Base-by-base conservation (phyloP, 2,329 filamentous ascomycete species). In the Pseudocercospora macadamiae region DNA sequence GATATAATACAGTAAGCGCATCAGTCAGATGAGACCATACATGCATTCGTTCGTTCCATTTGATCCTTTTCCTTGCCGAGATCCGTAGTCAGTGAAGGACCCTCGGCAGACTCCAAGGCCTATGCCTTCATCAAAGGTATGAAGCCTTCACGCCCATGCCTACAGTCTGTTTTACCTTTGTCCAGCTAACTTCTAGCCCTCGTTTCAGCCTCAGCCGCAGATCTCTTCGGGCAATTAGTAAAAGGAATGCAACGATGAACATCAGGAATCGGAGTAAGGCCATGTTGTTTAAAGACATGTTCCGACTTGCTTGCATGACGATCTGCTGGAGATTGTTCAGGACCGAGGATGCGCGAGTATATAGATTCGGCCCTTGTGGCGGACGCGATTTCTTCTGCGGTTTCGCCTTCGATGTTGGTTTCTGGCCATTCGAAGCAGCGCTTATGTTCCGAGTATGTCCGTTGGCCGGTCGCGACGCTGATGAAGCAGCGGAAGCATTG, bases 61-160 rank as follows among this genome's bases (percentile, higher is more conserved):
- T n/a, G n/a, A n/a, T n/a, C n/a, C n/a, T n/a, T n/a, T n/a, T n/a
- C n/a, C n/a, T n/a, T n/a, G n/a, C n/a, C n/a, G n/a, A n/a, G n/a
- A n/a, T n/a, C n/a, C n/a, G n/a, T n/a, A n/a, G n/a, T n/a, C n/a
- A n/a, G n/a, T n/a, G n/a, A n/a, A n/a, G n/a, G n/a, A n/a, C n/a
- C n/a, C n/a, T n/a, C n/a, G n/a, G n/a, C n/a, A n/a, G n/a, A n/a
- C n/a, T n/a, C 21, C 4, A 30, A 4, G 7, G 25, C 18, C 28
- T 16, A 54, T 32, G 6, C 14, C 21, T 64, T n/a, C n/a, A n/a
- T n/a, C n/a, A 97, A 60, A 99, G 96, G 77, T 97, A 97, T 73
- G 90, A 96, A 70, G 97, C 93, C 79, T 97, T 97, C 64, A 96
- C 90, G 2, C 93, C 95, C 93, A 97, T 97, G 1, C 93, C 93